Conservation (phyloP, 163 green algal species). For the Scenedesmus sp. region DNA sequence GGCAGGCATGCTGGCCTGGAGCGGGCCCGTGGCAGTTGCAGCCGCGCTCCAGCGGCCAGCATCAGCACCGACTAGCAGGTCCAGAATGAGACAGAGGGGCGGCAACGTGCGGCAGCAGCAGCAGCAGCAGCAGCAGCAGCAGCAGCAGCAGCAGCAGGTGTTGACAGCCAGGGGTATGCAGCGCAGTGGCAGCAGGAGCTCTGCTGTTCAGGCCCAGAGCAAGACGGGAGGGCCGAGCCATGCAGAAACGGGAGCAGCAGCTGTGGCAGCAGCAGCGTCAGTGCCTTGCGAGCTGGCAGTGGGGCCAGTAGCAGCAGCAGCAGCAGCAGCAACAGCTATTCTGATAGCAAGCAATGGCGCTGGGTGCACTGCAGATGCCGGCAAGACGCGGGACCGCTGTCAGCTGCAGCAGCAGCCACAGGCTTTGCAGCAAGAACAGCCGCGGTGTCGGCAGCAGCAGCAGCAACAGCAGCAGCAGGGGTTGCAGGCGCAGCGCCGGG, state of each 20-base stretch:
- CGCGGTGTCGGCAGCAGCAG: background rate
- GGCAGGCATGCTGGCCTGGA: background rate
- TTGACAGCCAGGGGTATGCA: background rate
- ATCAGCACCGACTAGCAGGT: background rate
- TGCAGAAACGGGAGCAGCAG: background rate
- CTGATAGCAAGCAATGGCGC: background rate
- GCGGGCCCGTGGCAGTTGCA: background rate
- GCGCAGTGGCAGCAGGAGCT: background rate
- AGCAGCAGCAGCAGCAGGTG: background rate
- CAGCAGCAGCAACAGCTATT: background rate
- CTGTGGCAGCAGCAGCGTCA: background rate
- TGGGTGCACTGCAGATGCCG: background rate
- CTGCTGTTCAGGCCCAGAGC: background rate
- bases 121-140: conserved; percentile 9
- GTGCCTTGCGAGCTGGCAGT: background rate
- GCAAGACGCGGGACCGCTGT: background rate
- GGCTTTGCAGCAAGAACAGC: background rate
- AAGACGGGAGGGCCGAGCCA: background rate
- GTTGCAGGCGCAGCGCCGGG: background rate
- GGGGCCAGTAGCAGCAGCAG: conserved; percentile 16
- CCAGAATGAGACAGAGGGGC: background rate
- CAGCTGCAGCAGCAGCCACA: background rate
- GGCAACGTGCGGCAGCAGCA: conserved; percentile 19
- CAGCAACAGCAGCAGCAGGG: background rate
- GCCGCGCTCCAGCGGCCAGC: background rate